Conservation (phyloP, 306 rosid genomes). For the Neltuma alba region DNA sequence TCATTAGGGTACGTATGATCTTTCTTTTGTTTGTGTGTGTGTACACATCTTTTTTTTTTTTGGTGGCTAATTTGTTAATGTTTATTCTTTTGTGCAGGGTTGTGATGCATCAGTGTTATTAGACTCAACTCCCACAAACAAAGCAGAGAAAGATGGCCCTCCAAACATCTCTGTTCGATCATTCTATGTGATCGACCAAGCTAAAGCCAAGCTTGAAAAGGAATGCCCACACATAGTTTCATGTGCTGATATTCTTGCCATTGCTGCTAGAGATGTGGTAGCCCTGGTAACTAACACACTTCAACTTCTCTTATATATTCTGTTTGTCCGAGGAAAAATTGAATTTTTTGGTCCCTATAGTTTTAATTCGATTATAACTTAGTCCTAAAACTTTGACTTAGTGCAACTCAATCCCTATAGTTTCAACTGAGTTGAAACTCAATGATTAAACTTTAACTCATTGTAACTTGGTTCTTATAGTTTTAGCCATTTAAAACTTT, state of each 20-base stretch:
- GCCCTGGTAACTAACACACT: slow-evolving; percentile 40
- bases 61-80: background rate
- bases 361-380: too few relatives aligned
- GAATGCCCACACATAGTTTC: slow-evolving; percentile 70
- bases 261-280: slow-evolving; percentile 81
- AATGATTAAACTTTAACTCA: too few relatives aligned
- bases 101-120: slow-evolving; percentile 75
- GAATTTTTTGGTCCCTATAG: too few relatives aligned
- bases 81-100: slow-evolving; percentile 45
- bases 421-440: too few relatives aligned
- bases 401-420: too few relatives aligned
- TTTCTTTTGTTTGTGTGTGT: background rate
- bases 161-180: slow-evolving; percentile 62
- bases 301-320: background rate
- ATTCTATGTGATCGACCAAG: slow-evolving; percentile 68
- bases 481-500: too few relatives aligned
- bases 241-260: slow-evolving; percentile 71
- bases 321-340: too few relatives aligned
- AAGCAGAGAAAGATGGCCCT: slow-evolving; percentile 77
- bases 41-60: background rate
- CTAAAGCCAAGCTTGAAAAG: slow-evolving; percentile 68
- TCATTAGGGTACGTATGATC: slow-evolving; percentile 58
- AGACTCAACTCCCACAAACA: slow-evolving; percentile 56
- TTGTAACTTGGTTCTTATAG: too few relatives aligned
- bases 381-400: too few relatives aligned